phyloP scores from a whole-genome alignment of 805 yeast species.

The Suhomyces pyralidae region DNA sequence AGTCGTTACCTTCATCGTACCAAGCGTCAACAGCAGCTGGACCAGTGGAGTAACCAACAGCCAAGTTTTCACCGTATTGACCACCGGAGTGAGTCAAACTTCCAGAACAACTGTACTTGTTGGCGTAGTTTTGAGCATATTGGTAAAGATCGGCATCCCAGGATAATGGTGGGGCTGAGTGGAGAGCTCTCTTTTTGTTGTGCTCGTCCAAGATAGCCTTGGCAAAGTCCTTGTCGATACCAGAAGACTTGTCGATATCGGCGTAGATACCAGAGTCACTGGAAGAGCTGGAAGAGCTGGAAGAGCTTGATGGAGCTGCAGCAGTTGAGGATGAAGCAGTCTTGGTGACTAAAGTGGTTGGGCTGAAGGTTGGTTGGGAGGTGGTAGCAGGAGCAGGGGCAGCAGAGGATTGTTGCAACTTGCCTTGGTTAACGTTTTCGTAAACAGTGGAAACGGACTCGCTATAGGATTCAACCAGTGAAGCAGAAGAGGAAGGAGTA shows the following conservation, averaged over 20 bases:
- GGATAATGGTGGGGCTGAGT: constrained; percentile 46
- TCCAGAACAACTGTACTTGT: constrained; percentile 20
- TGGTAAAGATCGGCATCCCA: constrained; percentile 56
- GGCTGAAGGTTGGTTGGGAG: neutral
- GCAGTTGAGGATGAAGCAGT: constrained; percentile 14
- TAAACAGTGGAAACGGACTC: neutral
- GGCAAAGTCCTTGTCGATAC: constrained; percentile 32
- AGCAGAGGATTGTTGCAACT: neutral
- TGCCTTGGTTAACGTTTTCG: constrained; percentile 6
- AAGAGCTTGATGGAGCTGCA: constrained; percentile 17
- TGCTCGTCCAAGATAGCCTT: constrained; percentile 54
- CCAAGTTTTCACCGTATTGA: constrained; percentile 38
- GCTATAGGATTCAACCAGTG: neutral
- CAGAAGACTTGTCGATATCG: constrained; percentile 13
- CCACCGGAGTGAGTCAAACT: constrained; percentile 37
- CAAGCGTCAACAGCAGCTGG: constrained; percentile 35
- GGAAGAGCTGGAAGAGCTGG: constrained; percentile 8
- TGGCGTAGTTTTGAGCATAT: constrained; percentile 50
- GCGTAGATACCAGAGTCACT: constrained; percentile 18
- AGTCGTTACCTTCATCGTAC: constrained; percentile 37
- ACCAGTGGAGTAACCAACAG: constrained; percentile 23
- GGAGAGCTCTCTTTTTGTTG: constrained; percentile 54
- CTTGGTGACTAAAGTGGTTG: constrained; percentile 11
- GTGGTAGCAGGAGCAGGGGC: constrained; percentile 9
- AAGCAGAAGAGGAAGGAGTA: constrained; percentile 7